Evolutionary conservation across 2,329 filamentous ascomycete genomes (phyloP), one percentile per base, ranked within the genome.

Genomic region (Colletotrichum eremochloae): DNA sequence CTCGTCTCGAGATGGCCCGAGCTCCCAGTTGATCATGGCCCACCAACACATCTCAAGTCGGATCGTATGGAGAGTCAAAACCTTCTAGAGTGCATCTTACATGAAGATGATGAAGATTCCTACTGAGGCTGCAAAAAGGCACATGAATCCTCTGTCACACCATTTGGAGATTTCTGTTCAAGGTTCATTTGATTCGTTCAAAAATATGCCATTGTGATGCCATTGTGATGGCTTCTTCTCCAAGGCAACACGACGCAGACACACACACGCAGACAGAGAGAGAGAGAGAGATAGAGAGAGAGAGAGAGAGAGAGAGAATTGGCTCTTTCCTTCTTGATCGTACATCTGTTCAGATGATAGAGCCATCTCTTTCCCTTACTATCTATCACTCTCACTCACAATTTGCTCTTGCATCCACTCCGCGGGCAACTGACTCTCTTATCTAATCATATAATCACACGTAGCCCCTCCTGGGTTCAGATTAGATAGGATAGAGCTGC

Each of bases 401-500:
- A 8, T 20, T 14, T 24, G 20, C n/a, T 48, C n/a, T n/a, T n/a
- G 24, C n/a, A 40, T 20, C 46, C 46, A 48, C 15, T 20, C 46
- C 46, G 61, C 15, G 24, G 61, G 48, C 61, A 63, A 53, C 61
- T 63, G 11, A 20, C 2, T 14, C n/a, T 8, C 15, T 14, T 52
- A 50, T 63, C 33, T 52, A 46, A n/a, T n/a, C 33, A 29, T 29
- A n/a, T 33, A 52, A 63, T 36, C 29, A 63, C 9, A 48, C 44
- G n/a, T 20, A 15, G 31, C 56, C 46, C 38, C n/a, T 36, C 44
- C 33, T 33, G 53, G 46, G 65, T 60, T 68, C 66, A 50, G 66
- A 72, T 72, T 56, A 69, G 70, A 72, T 65, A 72, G 66, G 70
- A 46, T 69, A 61, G 38, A 52, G 53, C 70, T 65, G n/a, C 66